phyloP scores from a whole-genome alignment of 805 yeast genomes.

The Kluyveromyces aestuarii region DNA sequence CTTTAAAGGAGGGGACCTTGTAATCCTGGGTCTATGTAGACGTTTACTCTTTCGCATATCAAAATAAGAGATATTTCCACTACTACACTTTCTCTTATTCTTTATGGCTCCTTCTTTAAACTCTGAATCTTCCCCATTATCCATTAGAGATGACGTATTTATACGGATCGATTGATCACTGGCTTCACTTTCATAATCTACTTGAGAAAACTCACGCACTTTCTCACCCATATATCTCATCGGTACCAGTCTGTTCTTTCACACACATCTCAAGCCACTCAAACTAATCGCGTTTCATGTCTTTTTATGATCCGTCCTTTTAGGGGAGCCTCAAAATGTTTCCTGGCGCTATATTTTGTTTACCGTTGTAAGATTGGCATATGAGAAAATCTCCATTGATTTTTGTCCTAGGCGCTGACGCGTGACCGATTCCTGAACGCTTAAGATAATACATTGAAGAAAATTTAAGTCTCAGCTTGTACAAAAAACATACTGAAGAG shows the following conservation, averaged over 20 bases:
- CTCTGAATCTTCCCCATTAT: neutral
- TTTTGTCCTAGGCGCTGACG: neutral
- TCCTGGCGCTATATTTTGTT: neutral
- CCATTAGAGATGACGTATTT: neutral
- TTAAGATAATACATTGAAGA: too few species aligned
- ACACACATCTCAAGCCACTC: neutral
- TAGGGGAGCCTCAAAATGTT: neutral
- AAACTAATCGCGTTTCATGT: neutral
- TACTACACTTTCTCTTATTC: too few species aligned
- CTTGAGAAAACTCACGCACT: neutral
- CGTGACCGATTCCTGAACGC: neutral
- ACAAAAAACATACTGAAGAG: too few species aligned
- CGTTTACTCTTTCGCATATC: neutral
- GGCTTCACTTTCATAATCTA: neutral
- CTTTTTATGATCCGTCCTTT: neutral
- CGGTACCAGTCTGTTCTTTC: neutral
- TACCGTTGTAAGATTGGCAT: neutral
- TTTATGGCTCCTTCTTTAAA: neutral
- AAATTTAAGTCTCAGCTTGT: too few species aligned
- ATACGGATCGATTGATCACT: neutral
- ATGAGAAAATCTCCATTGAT: neutral
- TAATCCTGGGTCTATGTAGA: neutral
- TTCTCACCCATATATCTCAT: neutral
- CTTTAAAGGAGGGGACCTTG: neutral
- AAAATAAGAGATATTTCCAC: neutral